These are phyloP conservation scores for Trifolium subterraneum DNA, from an alignment of 306 rosid species.

Conservation along the genomic window DNA sequence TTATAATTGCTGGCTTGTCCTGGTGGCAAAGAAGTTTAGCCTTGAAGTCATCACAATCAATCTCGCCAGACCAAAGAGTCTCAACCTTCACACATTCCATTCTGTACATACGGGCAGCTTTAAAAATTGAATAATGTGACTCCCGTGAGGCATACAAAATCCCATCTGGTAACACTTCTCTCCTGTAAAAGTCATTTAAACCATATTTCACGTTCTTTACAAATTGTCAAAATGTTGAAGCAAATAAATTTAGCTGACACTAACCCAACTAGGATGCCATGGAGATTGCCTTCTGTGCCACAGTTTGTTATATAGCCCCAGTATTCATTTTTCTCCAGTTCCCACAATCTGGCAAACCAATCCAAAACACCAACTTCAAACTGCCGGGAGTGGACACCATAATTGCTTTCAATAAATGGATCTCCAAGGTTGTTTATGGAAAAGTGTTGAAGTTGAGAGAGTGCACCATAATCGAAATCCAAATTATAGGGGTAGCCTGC, in stretches of 20 bases:
- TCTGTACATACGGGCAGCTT: slow-evolving; percentile 65
- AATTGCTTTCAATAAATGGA: slow-evolving; percentile 96
- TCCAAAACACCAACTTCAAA: slow-evolving; percentile 97
- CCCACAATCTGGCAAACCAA: slow-evolving; percentile 99
- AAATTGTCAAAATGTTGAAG: slow-evolving; percentile 20
- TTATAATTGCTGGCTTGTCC: slow-evolving; percentile 67
- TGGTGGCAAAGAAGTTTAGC: slow-evolving; percentile 51
- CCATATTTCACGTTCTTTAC: slow-evolving; percentile 33
- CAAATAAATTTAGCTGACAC: slow-evolving; percentile 34
- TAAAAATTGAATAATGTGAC: slow-evolving; percentile 56
- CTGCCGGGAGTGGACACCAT: slow-evolving; percentile 92
- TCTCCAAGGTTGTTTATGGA: slow-evolving; percentile 96
- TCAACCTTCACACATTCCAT: slow-evolving; percentile 59
- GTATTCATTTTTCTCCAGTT: slow-evolving; percentile 83
- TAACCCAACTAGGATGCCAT: slow-evolving; percentile 70
- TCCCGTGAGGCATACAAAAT: slow-evolving; percentile 61
- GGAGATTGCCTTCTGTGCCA: slow-evolving; percentile 98
- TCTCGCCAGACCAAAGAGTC: slow-evolving; percentile 58
- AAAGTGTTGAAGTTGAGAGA: slow-evolving; percentile 87
- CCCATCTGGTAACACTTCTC: slow-evolving; percentile 66
- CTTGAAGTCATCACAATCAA: slow-evolving; percentile 63
- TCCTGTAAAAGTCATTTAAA: slow-evolving; percentile 47
- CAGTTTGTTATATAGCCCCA: slow-evolving; percentile 99
- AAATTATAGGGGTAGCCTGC: slow-evolving; percentile 89
- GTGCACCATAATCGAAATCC: slow-evolving; percentile 95